A percentile compares a stretch with the other conserved stretches of the same genome.
Evolutionary conservation across 164 flowering plant species (phyloP).

Genomic region (Platanus orientalis): DNA sequence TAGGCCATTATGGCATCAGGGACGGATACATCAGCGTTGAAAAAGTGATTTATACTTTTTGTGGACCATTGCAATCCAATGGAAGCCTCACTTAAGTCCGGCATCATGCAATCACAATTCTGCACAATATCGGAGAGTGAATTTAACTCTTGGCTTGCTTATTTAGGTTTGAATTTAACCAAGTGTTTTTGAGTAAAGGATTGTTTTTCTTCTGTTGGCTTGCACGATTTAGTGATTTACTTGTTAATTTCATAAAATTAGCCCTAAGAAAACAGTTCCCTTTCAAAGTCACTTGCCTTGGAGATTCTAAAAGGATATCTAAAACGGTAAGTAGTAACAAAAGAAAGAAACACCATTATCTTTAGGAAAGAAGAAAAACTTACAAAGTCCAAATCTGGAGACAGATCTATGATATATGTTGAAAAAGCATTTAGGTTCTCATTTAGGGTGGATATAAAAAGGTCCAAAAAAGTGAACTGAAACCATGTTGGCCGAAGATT

Average conservation of each 20-base stretch:
- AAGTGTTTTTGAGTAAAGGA: too few relatives aligned
- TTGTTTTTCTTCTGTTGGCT: too few relatives aligned
- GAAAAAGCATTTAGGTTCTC: conserved; percentile 20
- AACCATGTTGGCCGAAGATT: conserved; percentile 11
- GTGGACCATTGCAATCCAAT: too few relatives aligned
- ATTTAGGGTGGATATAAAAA: conserved; percentile 21
- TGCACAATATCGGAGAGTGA: too few relatives aligned
- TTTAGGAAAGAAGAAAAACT: conserved; percentile 6
- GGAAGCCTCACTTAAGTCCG: too few relatives aligned
- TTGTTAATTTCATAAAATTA: not conserved
- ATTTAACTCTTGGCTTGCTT: too few relatives aligned
- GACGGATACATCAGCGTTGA: too few relatives aligned
- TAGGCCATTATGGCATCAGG: too few relatives aligned
- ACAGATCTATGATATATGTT: conserved; percentile 23
- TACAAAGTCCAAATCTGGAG: conserved; percentile 8
- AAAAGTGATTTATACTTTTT: too few relatives aligned
- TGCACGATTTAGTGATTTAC: not conserved
- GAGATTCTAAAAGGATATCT: conserved; percentile 1
- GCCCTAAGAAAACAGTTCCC: too few relatives aligned
- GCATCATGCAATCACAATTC: too few relatives aligned
- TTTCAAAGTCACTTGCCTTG: conserved; percentile 1
- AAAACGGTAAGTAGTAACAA: not conserved
- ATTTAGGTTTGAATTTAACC: too few relatives aligned
- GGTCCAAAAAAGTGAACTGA: conserved; percentile 19
- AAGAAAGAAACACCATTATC: conserved; percentile 5